phyloP scores from a whole-genome alignment of 805 yeast species.

The Candida boleticola region DNA sequence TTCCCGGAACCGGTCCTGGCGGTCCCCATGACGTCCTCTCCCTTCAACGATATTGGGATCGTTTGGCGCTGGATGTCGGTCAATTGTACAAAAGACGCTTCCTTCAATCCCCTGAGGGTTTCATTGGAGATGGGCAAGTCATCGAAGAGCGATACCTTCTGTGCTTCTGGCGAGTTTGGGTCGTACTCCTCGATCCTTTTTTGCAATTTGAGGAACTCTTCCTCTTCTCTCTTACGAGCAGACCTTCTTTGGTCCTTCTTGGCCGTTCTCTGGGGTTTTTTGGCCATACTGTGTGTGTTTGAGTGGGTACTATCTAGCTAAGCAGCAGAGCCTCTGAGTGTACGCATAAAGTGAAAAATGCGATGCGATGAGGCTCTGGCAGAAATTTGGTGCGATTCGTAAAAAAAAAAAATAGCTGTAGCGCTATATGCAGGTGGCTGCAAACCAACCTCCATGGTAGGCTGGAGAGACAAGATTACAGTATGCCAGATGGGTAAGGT shows the following conservation, averaged over 20 bases:
- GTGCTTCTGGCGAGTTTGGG: conserved; percentile 26
- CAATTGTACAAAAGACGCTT: conserved; percentile 72
- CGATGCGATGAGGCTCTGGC: conserved; percentile 3
- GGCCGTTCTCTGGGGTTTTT: conserved; percentile 15
- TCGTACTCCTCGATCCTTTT: conserved; percentile 55
- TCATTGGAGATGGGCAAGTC: conserved; percentile 73
- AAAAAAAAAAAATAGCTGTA: too few species aligned
- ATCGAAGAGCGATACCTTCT: conserved; percentile 47
- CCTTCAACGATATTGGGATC: conserved; percentile 73
- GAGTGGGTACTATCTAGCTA: too few species aligned
- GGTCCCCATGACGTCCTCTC: conserved; percentile 79
- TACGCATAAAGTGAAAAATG: neutral
- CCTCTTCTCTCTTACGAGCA: conserved; percentile 29
- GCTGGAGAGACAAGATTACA: too few species aligned
- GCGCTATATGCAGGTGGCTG: conserved; percentile 4
- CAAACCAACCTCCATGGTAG: too few species aligned
- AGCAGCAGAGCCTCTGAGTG: too few species aligned
- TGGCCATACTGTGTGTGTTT: conserved; percentile 16
- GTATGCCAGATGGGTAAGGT: too few species aligned
- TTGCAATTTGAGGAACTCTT: conserved; percentile 41
- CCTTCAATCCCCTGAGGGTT: conserved; percentile 70
- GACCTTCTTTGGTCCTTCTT: conserved; percentile 16
- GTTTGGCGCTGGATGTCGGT: conserved; percentile 86
- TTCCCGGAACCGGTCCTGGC: conserved; percentile 92
- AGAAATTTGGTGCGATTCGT: neutral